Conservation (phyloP, 148 eudicot species). For the Rhododendron henanense region DNA sequence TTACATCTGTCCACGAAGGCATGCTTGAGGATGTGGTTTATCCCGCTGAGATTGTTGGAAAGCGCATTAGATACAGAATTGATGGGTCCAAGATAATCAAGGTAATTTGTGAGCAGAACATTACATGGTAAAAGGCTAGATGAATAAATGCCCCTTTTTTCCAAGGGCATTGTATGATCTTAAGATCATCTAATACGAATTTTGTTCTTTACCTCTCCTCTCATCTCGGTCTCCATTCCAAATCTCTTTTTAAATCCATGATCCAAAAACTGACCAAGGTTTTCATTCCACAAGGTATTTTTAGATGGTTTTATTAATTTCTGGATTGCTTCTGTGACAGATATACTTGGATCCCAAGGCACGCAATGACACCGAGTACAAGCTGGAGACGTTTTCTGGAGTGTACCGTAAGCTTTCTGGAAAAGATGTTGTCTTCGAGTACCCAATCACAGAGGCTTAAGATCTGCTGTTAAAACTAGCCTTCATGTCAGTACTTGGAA, state of each 20-base stretch:
- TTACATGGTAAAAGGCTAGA: not conserved
- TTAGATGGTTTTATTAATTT: not conserved
- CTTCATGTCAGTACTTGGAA: not conserved
- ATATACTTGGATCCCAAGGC: slow-evolving; percentile 73
- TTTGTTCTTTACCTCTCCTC: not conserved
- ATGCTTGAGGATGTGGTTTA: slow-evolving; percentile 76
- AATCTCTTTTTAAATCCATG: not conserved
- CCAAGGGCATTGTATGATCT: not conserved
- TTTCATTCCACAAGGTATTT: not conserved
- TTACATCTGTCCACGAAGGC: slow-evolving; percentile 78
- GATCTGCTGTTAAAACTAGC: slow-evolving; percentile 7
- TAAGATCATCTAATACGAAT: not conserved
- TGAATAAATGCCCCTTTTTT: not conserved
- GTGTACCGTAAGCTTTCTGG: slow-evolving; percentile 62
- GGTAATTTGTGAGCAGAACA: slow-evolving; percentile 27
- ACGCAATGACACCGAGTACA: slow-evolving; percentile 58
- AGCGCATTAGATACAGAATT: slow-evolving; percentile 70
- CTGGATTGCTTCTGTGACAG: slow-evolving; percentile 28
- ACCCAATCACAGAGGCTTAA: slow-evolving; percentile 44
- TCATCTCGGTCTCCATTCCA: not conserved
- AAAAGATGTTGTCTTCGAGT: slow-evolving; percentile 56
- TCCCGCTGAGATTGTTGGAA: slow-evolving; percentile 88
- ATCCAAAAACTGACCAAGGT: not conserved
- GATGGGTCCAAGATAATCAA: slow-evolving; percentile 84
- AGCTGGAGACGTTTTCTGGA: slow-evolving; percentile 57